Evolutionary conservation across 345 rosid species (phyloP).

Genomic region (Citrus reticulata): DNA sequence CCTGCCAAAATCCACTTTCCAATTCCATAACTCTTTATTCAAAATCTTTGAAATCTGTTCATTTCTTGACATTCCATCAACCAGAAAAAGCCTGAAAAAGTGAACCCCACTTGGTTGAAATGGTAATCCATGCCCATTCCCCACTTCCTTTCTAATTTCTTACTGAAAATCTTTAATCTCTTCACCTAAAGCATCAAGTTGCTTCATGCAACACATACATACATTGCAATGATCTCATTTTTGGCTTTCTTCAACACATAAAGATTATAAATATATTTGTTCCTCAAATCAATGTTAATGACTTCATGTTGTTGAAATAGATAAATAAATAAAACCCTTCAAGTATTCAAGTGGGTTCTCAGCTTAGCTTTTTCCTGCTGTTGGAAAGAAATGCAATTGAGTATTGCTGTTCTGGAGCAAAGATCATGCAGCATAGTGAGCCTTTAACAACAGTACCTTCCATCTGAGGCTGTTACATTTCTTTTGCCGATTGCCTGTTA

Average conservation of each 20-base stretch:
- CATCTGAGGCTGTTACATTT: not conserved
- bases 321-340: not conserved
- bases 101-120: constrained; percentile 37
- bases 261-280: not conserved
- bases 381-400: not conserved
- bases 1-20: constrained; percentile 14
- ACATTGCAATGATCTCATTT: not conserved
- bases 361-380: not conserved
- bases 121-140: constrained; percentile 23
- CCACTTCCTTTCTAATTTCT: constrained; percentile 7
- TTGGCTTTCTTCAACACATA: not conserved
- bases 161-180: not conserved
- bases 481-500: not conserved
- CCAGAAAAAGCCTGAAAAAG: constrained; percentile 9
- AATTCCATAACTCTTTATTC: not conserved
- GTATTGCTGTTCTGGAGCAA: not conserved
- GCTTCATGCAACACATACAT: constrained; percentile 19
- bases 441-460: not conserved
- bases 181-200: constrained; percentile 9
- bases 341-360: not conserved
- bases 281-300: not conserved
- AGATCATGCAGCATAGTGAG: not conserved
- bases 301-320: not conserved
- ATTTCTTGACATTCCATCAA: not conserved
- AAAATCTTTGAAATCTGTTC: constrained; percentile 9